Percentiles rank a stretch among this genome's conserved stretches.
Evolutionary conservation across 2,329 filamentous ascomycete species (phyloP).

Genomic region (Trichoderma asperellum): DNA sequence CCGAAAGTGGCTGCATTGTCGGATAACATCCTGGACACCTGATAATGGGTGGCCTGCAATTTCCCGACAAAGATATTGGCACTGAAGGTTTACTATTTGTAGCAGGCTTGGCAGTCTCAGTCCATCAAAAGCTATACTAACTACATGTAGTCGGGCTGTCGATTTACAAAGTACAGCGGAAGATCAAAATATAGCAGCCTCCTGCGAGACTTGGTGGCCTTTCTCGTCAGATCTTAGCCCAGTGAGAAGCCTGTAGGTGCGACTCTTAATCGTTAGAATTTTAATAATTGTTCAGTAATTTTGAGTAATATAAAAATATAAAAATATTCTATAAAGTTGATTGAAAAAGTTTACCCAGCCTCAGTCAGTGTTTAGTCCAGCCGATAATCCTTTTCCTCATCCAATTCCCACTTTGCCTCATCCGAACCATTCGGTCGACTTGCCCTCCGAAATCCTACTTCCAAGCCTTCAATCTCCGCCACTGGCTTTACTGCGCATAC

Average conservation of each 20-base stretch:
- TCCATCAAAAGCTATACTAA: neutral
- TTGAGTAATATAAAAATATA: too few species aligned
- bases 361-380: conserved; percentile 14
- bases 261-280: neutral
- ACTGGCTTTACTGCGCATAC: conserved; percentile 50
- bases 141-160: neutral
- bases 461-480: conserved; percentile 50
- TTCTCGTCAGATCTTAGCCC: neutral
- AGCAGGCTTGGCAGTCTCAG: neutral
- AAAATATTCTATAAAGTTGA: neutral
- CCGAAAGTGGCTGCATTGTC: conserved; percentile 22
- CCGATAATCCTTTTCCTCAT: conserved; percentile 46
- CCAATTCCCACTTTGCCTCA: conserved; percentile 59
- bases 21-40: conserved; percentile 11
- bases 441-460: conserved; percentile 49
- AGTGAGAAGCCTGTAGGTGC: neutral
- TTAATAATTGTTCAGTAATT: too few species aligned
- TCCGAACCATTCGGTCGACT: conserved; percentile 60
- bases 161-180: too few species aligned
- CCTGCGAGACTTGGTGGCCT: neutral
- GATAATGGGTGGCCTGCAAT: neutral
- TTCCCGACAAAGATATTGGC: neutral
- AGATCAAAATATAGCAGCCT: neutral
- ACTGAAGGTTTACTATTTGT: neutral
- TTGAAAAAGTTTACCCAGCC: neutral